Evolutionary conservation across 345 rosid genomes (phyloP), one percentile per base, ranked within the genome.

Genomic region (Theobroma cacao): DNA sequence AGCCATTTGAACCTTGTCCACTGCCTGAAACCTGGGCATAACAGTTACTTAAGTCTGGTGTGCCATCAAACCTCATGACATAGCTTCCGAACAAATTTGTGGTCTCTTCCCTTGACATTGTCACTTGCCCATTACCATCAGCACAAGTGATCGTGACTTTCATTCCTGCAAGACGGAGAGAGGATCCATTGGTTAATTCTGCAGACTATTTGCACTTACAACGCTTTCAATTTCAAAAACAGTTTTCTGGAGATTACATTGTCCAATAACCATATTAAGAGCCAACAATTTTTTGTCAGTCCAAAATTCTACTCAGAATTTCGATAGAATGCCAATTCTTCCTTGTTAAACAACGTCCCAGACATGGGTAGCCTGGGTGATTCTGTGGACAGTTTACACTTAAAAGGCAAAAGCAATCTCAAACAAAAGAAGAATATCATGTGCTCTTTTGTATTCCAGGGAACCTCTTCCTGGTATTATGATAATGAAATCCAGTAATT

Each of bases 11-110:
- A 22, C 81, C 82, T 58, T 85, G 87, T 65, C 75, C 91, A 50
- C 77, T 79, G 48, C 88, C 85, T 61, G 90, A 82, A 72, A 90
- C 91, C 38, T 90, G 93, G 45, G 91, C 97, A 66, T 83, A 80
- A 80, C 98, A 95, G 67, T 85, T 85, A 60, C 88, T 91, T 70
- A 95, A 80, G 85, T 95, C 94, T 9, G 97, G 97, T 36, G 85
- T 76, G 22, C 97, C 99, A 66, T 91, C 91, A 36, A 93, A 86
- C 74, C 81, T 89, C 90, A 95, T 88, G 52, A 79, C 82, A 67
- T 92, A 95, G 66, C 63, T 86, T 36, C 99, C 99, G 47, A 93
- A 79, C 89, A 83, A 81, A 75, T 89, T 88, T 53, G 98, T 90
- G 0, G 86, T 91, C 86, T 89, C 93, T 82, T 93, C 93, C 79